Evolutionary conservation across 2,329 filamentous ascomycete genomes (phyloP).

Genomic region (Neopestalotiopsis clavispora): DNA sequence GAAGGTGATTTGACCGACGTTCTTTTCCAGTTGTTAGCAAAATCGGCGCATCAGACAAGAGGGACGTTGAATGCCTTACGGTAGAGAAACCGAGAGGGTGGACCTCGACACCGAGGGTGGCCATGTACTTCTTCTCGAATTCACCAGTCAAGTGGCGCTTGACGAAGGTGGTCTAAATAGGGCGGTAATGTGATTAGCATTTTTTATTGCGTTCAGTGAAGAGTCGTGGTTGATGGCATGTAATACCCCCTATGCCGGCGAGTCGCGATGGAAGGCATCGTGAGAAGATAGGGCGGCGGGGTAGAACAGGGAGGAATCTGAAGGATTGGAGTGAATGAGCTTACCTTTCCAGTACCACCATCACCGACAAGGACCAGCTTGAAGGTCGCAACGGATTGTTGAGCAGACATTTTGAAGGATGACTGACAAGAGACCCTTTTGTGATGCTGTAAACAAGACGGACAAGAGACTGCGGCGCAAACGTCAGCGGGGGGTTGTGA

Average conservation of each 20-base stretch:
- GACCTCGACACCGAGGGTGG: conserved; percentile 98
- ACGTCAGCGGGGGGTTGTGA: conserved; percentile 31
- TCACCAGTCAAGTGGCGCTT: conserved; percentile 99
- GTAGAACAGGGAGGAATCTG: conserved; percentile 20
- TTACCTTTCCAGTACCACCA: conserved; percentile 98
- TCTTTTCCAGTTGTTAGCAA: conserved; percentile 52
- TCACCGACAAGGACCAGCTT: conserved; percentile 99
- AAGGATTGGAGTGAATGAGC: conserved; percentile 30
- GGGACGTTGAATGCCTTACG: conserved; percentile 65
- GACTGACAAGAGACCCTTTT: conserved; percentile 32
- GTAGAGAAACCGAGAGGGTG: conserved; percentile 98
- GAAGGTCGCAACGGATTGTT: conserved; percentile 76
- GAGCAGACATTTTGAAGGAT: conserved; percentile 69
- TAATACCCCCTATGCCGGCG: background rate
- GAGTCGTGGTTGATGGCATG: background rate
- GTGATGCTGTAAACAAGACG: conserved; percentile 52
- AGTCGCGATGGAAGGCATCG: conserved; percentile 6
- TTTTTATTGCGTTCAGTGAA: background rate
- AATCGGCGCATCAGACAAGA: conserved; percentile 23
- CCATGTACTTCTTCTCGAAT: conserved; percentile 99
- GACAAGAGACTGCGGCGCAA: conserved; percentile 28
- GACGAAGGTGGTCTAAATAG: conserved; percentile 92
- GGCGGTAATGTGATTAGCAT: conserved; percentile 25
- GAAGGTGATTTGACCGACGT: conserved; percentile 96
- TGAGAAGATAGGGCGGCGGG: conserved; percentile 17